These are phyloP conservation scores for Ophidiomyces ophidiicola DNA, from an alignment of 2,329 filamentous ascomycete species.

Conservation along the genomic window DNA sequence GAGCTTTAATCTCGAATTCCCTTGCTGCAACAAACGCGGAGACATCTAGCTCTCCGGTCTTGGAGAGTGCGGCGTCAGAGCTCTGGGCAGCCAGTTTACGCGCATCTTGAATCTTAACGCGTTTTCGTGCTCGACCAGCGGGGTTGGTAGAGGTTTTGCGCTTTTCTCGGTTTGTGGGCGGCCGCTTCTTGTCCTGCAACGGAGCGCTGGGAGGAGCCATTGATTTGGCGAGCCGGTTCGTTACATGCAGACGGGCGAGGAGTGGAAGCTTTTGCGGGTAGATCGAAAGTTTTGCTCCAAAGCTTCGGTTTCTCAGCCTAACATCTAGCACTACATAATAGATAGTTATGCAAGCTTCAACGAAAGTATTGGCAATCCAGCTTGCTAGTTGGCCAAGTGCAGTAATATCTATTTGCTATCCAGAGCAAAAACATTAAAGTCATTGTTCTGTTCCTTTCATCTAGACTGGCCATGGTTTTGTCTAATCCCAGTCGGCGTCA, in stretches of 20 bases:
- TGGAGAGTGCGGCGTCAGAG: constrained; percentile 39
- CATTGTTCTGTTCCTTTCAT: too few species aligned
- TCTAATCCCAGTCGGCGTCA: too few species aligned
- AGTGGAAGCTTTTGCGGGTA: too few species aligned
- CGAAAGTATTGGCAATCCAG: too few species aligned
- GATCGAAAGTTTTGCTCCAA: background rate
- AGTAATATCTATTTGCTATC: too few species aligned
- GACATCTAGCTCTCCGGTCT: constrained; percentile 69
- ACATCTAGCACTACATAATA: too few species aligned
- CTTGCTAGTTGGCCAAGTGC: too few species aligned
- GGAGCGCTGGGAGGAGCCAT: constrained; percentile 20
- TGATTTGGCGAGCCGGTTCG: constrained; percentile 13
- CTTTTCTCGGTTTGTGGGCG: constrained; percentile 21
- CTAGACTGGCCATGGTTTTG: too few species aligned
- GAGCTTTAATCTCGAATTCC: constrained; percentile 75
- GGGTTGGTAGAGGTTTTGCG: constrained; percentile 21
- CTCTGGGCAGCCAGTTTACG: constrained; percentile 35
- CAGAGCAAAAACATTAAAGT: too few species aligned
- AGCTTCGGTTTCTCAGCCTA: too few species aligned
- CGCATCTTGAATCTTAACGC: constrained; percentile 33
- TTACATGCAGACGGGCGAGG: background rate
- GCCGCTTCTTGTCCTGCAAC: background rate
- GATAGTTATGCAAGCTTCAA: too few species aligned
- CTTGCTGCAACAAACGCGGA: constrained; percentile 72
- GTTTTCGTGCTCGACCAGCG: constrained; percentile 27